A percentile compares a stretch with the other conserved stretches of the same genome.
phyloP scores from a whole-genome alignment of 2,329 filamentous ascomycete genomes.

The Drechslerella dactyloides region DNA sequence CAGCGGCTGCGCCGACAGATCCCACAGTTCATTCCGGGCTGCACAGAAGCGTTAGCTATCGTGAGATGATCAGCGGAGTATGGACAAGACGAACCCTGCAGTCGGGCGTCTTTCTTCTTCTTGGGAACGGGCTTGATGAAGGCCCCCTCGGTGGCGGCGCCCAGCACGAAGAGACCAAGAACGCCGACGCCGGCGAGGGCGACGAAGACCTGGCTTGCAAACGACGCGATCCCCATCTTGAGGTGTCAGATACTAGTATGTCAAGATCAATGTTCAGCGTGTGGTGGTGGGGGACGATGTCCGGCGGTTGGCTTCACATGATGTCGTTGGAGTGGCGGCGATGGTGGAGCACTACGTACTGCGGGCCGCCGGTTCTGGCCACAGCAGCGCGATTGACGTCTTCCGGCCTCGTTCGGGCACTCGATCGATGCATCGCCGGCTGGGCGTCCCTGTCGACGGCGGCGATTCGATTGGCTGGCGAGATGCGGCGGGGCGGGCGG shows the following conservation, averaged over 20 bases:
- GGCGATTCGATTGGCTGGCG: too few relatives aligned
- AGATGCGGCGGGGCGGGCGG: neutral
- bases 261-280: neutral
- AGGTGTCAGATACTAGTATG: too few relatives aligned
- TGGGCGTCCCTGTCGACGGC: too few relatives aligned
- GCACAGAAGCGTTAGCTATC: neutral
- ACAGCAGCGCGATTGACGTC: too few relatives aligned
- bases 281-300: neutral
- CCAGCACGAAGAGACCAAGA: conserved; percentile 30
- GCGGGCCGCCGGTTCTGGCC: neutral
- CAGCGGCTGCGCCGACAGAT: conserved; percentile 38
- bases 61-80: too few relatives aligned
- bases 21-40: conserved; percentile 44
- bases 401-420: too few relatives aligned
- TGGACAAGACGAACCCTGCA: conserved; percentile 21
- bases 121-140: conserved; percentile 34
- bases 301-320: neutral
- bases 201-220: conserved; percentile 15
- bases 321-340: neutral
- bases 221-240: conserved; percentile 28
- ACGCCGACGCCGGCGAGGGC: conserved; percentile 30
- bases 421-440: too few relatives aligned
- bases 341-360: neutral
- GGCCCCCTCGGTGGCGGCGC: conserved; percentile 28
- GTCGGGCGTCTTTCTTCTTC: conserved; percentile 43